Base-by-base conservation (phyloP, 75 land plant genomes). In the Picea sitchensis region DNA sequence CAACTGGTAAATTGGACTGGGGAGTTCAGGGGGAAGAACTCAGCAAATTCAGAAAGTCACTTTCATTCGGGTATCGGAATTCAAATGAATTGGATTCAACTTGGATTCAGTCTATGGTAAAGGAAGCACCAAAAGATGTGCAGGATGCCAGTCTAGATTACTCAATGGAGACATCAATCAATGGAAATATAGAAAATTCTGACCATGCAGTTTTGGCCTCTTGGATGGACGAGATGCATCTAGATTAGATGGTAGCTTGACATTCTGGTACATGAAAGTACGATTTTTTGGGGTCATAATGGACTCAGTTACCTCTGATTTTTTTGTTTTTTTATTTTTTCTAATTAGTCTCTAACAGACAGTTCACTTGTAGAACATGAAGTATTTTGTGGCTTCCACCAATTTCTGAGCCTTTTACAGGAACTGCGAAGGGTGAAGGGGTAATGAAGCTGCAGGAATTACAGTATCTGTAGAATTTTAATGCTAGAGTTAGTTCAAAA, bases 1-100 rank as follows among this genome's bases (percentile, higher is more conserved):
- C 94, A 13, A 84, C 74, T 76, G 94, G 94, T 13, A 92, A 88
- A 78, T 65, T 86, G 58, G 90, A 92, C 73, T 92, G 94, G 94
- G 92, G 92, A 14, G 68, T 90, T 14, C 89, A 88, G 59, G 83
- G 90, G 59, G 88, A 91, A 14, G 94, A 92, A 58, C 79, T 88
- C 41, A 80, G 79, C 82, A 92, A 92, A 83, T 80, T 92, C 18
- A 83, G 88, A 78, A 92, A 90, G 69, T 90, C 94, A 23, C 86
- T 92, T 12, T 92, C 94, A 59, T 90, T 92, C 80, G 92, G 89
- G 14, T 23, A 83, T 32, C 83, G 88, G 30, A 82, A 41, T 77
- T 82, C 76, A 2, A 82, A 78, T 20, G 90, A 85, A 81, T 88
- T 86, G 1, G 93, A 92, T 84, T 77, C 86, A 14, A 87, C 90